phyloP scores from a whole-genome alignment of 768 basidiomycete genomes.

The Scleroderma citrinum region DNA sequence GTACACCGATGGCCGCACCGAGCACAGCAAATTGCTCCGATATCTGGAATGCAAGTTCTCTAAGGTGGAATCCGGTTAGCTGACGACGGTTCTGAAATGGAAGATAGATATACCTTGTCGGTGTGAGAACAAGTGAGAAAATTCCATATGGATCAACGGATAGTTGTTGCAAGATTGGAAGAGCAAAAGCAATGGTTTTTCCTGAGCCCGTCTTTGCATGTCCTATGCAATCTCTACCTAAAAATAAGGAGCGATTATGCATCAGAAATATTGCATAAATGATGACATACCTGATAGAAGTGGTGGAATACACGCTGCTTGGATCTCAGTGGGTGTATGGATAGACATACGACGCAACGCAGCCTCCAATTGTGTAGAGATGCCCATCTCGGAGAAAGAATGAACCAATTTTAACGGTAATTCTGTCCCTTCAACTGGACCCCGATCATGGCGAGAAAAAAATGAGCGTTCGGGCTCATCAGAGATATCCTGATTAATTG shows the following conservation, averaged over 20 bases:
- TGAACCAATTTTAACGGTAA: slow-evolving; percentile 8
- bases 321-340: slow-evolving; percentile 76
- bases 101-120: slow-evolving; percentile 65
- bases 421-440: slow-evolving; percentile 6
- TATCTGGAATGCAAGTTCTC: slow-evolving; percentile 96
- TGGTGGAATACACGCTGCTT: slow-evolving; percentile 84
- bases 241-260: background rate
- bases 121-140: slow-evolving; percentile 88
- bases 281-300: slow-evolving; percentile 62
- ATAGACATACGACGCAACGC: slow-evolving; percentile 84
- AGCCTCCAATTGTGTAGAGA: slow-evolving; percentile 52
- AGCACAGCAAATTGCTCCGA: slow-evolving; percentile 93
- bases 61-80: slow-evolving; percentile 25
- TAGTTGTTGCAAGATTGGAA: slow-evolving; percentile 89
- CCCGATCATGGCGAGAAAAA: slow-evolving; percentile 18
- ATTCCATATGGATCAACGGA: slow-evolving; percentile 91
- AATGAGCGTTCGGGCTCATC: slow-evolving; percentile 13
- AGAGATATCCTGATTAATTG: slow-evolving; percentile 6
- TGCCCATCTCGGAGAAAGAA: slow-evolving; percentile 53
- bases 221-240: slow-evolving; percentile 94
- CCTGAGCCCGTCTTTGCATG: slow-evolving; percentile 98
- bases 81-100: background rate
- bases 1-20: slow-evolving; percentile 73
- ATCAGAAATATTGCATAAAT: background rate
- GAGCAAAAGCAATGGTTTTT: slow-evolving; percentile 95